Evolutionary conservation across 2,329 filamentous ascomycete species (phyloP).

Genomic region (Colletotrichum sp.): DNA sequence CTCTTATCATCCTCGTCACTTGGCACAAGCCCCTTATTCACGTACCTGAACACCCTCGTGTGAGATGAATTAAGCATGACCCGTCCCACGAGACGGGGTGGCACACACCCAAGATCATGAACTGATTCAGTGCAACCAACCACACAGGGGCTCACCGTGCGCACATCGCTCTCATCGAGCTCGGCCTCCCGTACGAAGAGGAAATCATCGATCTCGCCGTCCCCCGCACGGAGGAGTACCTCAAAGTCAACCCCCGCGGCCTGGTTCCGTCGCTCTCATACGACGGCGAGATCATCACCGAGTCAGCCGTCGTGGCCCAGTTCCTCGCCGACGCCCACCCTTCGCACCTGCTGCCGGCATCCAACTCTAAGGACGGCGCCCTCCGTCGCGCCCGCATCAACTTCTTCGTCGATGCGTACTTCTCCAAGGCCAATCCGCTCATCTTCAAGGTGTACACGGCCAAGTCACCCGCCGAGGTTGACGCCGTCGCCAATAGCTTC

Average conservation of each 20-base stretch:
- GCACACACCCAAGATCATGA: neutral
- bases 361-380: conserved; percentile 57
- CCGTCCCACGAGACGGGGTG: neutral
- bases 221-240: conserved; percentile 76
- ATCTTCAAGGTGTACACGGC: conserved; percentile 53
- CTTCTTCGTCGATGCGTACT: conserved; percentile 77
- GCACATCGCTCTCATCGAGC: conserved; percentile 73
- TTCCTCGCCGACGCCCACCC: conserved; percentile 75
- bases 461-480: conserved; percentile 54
- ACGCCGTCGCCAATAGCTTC: conserved; percentile 53
- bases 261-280: conserved; percentile 76
- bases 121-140: neutral
- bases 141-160: conserved; percentile 70
- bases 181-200: conserved; percentile 70
- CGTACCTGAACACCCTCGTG: neutral
- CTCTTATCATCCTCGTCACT: neutral
- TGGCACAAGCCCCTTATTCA: neutral
- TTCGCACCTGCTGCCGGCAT: conserved; percentile 66
- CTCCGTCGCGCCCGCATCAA: conserved; percentile 68
- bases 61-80: neutral
- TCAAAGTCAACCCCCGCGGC: conserved; percentile 79
- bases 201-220: conserved; percentile 73
- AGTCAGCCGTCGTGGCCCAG: conserved; percentile 75
- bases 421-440: conserved; percentile 60
- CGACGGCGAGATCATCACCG: conserved; percentile 71